Evolutionary conservation across 2,329 filamentous ascomycete genomes (phyloP).

Genomic region (Amylocarpus encephaloides): DNA sequence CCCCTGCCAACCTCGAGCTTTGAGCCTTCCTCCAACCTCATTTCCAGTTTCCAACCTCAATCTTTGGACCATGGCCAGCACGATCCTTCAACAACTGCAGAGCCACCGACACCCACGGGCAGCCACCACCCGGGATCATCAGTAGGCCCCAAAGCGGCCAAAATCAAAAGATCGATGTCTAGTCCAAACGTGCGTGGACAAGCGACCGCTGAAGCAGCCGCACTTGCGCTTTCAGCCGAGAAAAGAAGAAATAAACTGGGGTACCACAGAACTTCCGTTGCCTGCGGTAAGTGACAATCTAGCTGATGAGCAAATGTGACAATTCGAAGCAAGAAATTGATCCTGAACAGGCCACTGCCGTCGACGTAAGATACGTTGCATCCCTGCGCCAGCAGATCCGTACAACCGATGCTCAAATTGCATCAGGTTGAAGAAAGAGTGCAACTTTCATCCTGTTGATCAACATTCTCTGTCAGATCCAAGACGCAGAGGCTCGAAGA

Average conservation of each 20-base stretch:
- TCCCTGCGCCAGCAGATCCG: slow-evolving; percentile 65
- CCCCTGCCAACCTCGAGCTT: slow-evolving; percentile 21
- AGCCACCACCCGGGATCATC: slow-evolving; percentile 15
- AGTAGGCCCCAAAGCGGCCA: slow-evolving; percentile 21
- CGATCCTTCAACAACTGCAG: slow-evolving; percentile 14
- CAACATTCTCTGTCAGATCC: slow-evolving; percentile 53
- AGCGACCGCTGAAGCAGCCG: slow-evolving; percentile 30
- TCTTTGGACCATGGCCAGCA: slow-evolving; percentile 19
- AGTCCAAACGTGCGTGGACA: slow-evolving; percentile 42
- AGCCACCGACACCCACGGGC: slow-evolving; percentile 18
- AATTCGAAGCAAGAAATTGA: slow-evolving; percentile 17
- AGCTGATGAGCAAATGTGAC: slow-evolving; percentile 8
- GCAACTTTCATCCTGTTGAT: slow-evolving; percentile 85
- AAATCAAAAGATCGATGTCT: slow-evolving; percentile 43
- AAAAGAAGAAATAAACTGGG: slow-evolving; percentile 86
- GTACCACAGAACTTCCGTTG: slow-evolving; percentile 91
- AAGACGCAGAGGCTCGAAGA: slow-evolving; percentile 36
- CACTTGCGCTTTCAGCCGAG: slow-evolving; percentile 40
- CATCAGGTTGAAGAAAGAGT: slow-evolving; percentile 90
- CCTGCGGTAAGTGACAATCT: slow-evolving; percentile 69
- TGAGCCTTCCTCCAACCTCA: slow-evolving; percentile 24
- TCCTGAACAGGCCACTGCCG: slow-evolving; percentile 70
- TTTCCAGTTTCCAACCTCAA: slow-evolving; percentile 26
- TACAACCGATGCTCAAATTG: slow-evolving; percentile 84
- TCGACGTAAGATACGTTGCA: slow-evolving; percentile 86